These are phyloP conservation scores for Trichosporon inkin DNA, from an alignment of 1,284 basidiomycete genomes.

Conservation along the genomic window DNA sequence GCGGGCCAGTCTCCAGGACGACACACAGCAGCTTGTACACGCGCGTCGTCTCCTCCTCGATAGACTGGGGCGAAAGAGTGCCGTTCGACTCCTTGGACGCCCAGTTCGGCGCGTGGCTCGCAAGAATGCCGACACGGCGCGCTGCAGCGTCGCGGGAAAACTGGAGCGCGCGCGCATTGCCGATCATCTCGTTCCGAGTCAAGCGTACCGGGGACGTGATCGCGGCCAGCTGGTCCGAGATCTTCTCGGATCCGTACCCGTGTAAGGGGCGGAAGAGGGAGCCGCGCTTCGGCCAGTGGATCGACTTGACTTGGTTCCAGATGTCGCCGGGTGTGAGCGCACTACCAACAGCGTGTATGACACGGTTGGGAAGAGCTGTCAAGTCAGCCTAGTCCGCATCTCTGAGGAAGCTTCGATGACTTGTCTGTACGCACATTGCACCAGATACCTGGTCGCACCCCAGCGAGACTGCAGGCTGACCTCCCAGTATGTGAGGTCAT, in stretches of 20 bases:
- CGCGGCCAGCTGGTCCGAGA: slow-evolving; percentile 24
- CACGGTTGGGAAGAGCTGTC: slow-evolving; percentile 43
- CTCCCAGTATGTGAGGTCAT: slow-evolving; percentile 47
- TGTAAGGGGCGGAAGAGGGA: slow-evolving; percentile 20
- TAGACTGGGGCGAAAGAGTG: slow-evolving; percentile 15
- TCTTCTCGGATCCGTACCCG: background rate
- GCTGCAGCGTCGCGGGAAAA: slow-evolving; percentile 36
- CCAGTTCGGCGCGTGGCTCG: slow-evolving; percentile 43
- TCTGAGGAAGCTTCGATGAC: too few species aligned
- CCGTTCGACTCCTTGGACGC: slow-evolving; percentile 7
- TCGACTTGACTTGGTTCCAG: slow-evolving; percentile 16
- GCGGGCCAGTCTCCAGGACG: slow-evolving; percentile 33
- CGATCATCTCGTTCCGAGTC: slow-evolving; percentile 45
- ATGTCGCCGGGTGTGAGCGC: slow-evolving; percentile 9
- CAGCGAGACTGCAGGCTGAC: slow-evolving; percentile 26
- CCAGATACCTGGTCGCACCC: slow-evolving; percentile 39
- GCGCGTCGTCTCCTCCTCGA: slow-evolving; percentile 35
- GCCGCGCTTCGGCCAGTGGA: slow-evolving; percentile 21
- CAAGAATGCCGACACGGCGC: slow-evolving; percentile 38
- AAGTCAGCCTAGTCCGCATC: slow-evolving; percentile 5
- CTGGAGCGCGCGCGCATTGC: slow-evolving; percentile 32
- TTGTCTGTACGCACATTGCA: slow-evolving; percentile 41
- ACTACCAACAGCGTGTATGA: slow-evolving; percentile 32
- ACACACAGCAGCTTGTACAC: slow-evolving; percentile 40
- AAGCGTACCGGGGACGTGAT: slow-evolving; percentile 42